Percentiles rank a stretch among this genome's conserved stretches.
These are phyloP conservation scores for Cryptosporidium tyzzeri DNA, from an alignment of 169 alveolate species.

Conservation along the genomic window DNA sequence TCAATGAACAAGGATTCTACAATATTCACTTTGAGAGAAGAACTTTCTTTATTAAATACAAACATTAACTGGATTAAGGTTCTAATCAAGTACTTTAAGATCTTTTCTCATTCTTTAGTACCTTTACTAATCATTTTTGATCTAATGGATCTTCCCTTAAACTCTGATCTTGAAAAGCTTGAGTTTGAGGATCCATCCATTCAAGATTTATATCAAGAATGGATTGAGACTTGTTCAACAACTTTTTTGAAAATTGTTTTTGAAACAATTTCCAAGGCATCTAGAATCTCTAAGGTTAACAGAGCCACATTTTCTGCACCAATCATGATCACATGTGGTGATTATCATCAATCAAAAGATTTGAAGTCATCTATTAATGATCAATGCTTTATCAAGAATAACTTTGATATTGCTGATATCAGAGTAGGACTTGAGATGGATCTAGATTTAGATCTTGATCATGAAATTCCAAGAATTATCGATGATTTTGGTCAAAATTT, in stretches of 20 bases:
- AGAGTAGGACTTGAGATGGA: not conserved
- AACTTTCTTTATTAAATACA: not conserved
- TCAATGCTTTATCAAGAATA: not conserved
- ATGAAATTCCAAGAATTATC: not conserved
- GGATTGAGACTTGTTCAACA: not conserved
- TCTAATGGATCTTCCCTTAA: slow-evolving; percentile 14
- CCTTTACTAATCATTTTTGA: slow-evolving; percentile 56
- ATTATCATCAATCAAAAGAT: not conserved
- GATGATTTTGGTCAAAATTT: not conserved
- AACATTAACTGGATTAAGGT: slow-evolving; percentile 22
- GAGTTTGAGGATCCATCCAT: slow-evolving; percentile 9
- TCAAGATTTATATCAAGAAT: slow-evolving; percentile 9
- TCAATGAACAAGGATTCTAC: slow-evolving; percentile 7
- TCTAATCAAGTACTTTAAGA: slow-evolving; percentile 16
- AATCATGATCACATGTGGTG: not conserved
- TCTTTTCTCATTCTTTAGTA: slow-evolving; percentile 20
- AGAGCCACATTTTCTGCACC: slow-evolving; percentile 7
- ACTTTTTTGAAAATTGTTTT: slow-evolving; percentile 5
- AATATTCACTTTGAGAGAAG: not conserved
- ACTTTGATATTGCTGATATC: not conserved
- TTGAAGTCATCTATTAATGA: not conserved
- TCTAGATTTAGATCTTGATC: not conserved
- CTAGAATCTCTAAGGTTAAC: slow-evolving; percentile 1
- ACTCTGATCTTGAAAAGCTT: not conserved
- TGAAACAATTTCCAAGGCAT: slow-evolving; percentile 19